Conservation (phyloP, 2,329 filamentous ascomycete genomes). For the Colletotrichum kahawae region DNA sequence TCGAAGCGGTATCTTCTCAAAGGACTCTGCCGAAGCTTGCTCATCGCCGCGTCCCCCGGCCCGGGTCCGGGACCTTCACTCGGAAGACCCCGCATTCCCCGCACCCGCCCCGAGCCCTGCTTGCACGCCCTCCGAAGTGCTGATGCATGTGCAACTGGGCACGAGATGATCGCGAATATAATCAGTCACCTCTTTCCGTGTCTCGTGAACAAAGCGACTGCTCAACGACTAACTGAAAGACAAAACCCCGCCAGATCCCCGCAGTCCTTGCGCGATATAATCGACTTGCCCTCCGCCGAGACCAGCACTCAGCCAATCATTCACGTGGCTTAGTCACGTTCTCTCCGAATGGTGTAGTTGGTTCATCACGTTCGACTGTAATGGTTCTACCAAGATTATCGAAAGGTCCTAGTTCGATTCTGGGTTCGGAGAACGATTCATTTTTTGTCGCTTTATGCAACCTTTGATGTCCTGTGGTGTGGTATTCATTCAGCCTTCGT, state of each 20-base stretch:
- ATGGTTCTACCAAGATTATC: constrained; percentile 3
- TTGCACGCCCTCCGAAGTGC: neutral
- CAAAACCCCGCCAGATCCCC: neutral
- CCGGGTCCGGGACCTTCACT: neutral
- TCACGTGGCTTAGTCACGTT: neutral
- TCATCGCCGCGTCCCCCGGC: neutral
- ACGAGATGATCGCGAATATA: too few species aligned
- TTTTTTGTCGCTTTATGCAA: neutral
- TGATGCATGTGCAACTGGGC: neutral
- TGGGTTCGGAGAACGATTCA: neutral
- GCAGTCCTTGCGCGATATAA: neutral
- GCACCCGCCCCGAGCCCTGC: neutral
- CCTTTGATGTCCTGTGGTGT: neutral
- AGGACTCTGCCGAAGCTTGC: neutral
- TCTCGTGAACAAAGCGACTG: neutral
- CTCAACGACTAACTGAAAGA: neutral
- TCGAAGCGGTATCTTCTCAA: neutral
- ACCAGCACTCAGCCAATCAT: constrained; percentile 5
- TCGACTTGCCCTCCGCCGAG: neutral
- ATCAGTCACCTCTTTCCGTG: too few species aligned
- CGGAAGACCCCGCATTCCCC: neutral
- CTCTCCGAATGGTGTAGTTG: constrained; percentile 17
- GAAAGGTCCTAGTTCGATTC: constrained; percentile 16
- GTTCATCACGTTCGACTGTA: constrained; percentile 12
- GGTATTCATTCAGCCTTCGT: neutral